Evolutionary conservation across 371 early-diverging fungal genomes (phyloP).

Genomic region (Mucor sp.): DNA sequence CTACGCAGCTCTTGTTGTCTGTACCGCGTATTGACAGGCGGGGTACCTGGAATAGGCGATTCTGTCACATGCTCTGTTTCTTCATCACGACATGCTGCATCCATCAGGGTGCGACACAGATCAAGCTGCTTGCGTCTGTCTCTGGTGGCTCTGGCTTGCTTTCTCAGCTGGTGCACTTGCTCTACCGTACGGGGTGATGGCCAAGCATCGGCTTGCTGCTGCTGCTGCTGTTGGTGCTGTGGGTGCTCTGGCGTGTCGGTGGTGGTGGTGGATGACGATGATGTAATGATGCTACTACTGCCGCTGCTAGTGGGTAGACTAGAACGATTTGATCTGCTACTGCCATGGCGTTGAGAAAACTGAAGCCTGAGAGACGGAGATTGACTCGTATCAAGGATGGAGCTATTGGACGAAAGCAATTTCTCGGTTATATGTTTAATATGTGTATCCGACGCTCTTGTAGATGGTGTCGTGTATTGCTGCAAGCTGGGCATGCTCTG

Average conservation of each 20-base stretch:
- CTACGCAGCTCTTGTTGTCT: constrained; percentile 12
- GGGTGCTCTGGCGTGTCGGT: neutral
- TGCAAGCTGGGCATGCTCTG: constrained; percentile 14
- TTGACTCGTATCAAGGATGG: neutral
- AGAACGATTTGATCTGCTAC: neutral
- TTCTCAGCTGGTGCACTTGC: constrained; percentile 19
- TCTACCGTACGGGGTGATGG: constrained; percentile 1
- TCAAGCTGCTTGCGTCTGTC: constrained; percentile 15
- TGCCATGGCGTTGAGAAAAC: neutral
- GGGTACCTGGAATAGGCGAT: constrained; percentile 12
- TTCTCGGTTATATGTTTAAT: neutral
- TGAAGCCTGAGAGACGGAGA: neutral
- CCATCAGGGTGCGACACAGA: constrained; percentile 25
- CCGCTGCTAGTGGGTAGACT: neutral
- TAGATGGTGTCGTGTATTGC: neutral
- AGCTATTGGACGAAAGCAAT: neutral
- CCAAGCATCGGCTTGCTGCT: constrained; percentile 7
- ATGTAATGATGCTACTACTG: neutral
- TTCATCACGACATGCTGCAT: constrained; percentile 11
- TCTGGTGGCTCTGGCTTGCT: constrained; percentile 10
- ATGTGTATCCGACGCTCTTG: neutral
- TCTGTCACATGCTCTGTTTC: neutral
- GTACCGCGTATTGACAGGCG: constrained; percentile 16
- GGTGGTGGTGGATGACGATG: no score
- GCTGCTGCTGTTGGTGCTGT: neutral